A percentile compares a stretch with the other conserved stretches of the same genome.
phyloP scores from a whole-genome alignment of 2,329 filamentous ascomycete species.

The Fusarium euwallaceae region DNA sequence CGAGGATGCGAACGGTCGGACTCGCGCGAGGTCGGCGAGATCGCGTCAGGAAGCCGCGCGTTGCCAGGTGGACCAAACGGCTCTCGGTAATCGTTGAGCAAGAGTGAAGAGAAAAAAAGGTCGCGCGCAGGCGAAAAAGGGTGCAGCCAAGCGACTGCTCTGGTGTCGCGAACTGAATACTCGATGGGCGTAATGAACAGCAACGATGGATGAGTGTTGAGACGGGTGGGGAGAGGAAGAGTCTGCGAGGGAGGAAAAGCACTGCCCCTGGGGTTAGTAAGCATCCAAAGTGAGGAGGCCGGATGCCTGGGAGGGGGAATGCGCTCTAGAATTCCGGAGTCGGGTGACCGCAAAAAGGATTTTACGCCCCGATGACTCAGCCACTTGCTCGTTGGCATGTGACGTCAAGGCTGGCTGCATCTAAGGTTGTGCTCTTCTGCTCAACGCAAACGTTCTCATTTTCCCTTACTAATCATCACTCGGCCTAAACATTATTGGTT shows the following conservation, averaged over 20 bases:
- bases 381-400: background rate
- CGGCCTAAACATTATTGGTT: constrained; percentile 43
- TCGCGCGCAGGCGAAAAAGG: background rate
- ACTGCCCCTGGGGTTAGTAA: constrained; percentile 34
- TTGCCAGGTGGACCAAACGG: constrained; percentile 4
- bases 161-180: constrained; percentile 28
- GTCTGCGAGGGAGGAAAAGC: constrained; percentile 35
- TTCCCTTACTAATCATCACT: constrained; percentile 42
- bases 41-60: constrained; percentile 19
- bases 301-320: background rate
- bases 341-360: constrained; percentile 10
- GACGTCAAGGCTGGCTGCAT: background rate
- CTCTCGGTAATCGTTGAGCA: constrained; percentile 3
- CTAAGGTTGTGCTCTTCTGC: background rate
- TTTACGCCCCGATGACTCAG: constrained; percentile 23
- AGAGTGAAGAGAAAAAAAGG: background rate
- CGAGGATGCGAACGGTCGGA: constrained; percentile 11
- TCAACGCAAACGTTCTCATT: constrained; percentile 19
- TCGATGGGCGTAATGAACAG: constrained; percentile 31
- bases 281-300: constrained; percentile 1
- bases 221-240: constrained; percentile 40
- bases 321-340: background rate
- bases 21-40: constrained; percentile 22
- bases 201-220: constrained; percentile 35
- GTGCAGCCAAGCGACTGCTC: constrained; percentile 13